Base-by-base conservation (phyloP, 2,329 filamentous ascomycete genomes). In the Trichophyton simii region DNA sequence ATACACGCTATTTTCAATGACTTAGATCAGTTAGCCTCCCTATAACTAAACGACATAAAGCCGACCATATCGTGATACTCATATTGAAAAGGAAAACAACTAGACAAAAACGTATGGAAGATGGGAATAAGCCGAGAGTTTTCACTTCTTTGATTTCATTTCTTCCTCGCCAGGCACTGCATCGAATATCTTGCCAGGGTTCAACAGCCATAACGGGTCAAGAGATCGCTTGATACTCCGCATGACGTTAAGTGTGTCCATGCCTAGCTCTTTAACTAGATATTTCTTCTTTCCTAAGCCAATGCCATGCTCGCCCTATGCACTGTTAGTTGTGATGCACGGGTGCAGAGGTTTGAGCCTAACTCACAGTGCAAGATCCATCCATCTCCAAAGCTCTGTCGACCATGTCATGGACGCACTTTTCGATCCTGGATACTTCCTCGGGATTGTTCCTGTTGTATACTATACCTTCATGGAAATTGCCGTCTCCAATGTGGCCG, bases 401-500 rank as follows among this genome's bases (percentile, higher is more conserved):
- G 20, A 96, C 89, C 91, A 96, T 96, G 67, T 90, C 87, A 70
- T 91, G 85, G 55, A 96, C 89, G 65, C 89, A 90, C 60, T 80
- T 81, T 71, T 94, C 88, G 1, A 94, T 89, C 66, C 87, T 88
- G 48, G 81, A 85, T 61, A 82, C 82, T 74, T 96, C 88, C 28
- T 79, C 83, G 2, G 83, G 80, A 61, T 91, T 79, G 25, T 79
- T 80, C 28, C 82, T 82, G 73, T 94, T 84, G 72, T 95, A 96
- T 76, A 96, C 87, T 74, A 96, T 94, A 70, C 87, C 89, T 71
- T 91, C 87, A 72, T 96, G 91, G 77, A 96, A 96, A 73, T 96
- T 96, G 42, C 91, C 91, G 70, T 96, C 91, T 11, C 91, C 91
- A 61, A 96, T 87, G 70, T 96, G 91, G 2, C 91, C 91, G 3